These are phyloP conservation scores for Globisporangium heterothallicum DNA, from an alignment of 352 stramenopile genomes.

Conservation along the genomic window DNA sequence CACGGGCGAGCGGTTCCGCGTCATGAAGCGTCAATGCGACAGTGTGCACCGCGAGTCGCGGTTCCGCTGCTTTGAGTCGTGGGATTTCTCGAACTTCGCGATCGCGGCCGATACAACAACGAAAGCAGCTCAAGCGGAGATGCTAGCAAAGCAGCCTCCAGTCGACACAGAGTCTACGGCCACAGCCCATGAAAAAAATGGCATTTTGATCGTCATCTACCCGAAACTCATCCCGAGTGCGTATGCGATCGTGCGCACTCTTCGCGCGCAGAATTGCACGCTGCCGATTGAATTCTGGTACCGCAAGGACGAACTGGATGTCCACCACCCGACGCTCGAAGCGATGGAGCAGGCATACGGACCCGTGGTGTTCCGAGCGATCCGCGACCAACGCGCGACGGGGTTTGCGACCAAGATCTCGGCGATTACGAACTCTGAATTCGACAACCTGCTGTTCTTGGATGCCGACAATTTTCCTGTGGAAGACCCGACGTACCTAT, in stretches of 20 bases:
- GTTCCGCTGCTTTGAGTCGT: too few relatives aligned
- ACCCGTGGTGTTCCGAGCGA: too few relatives aligned
- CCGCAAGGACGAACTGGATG: slow-evolving; percentile 26
- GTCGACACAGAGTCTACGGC: not conserved
- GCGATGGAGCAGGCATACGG: slow-evolving; percentile 20
- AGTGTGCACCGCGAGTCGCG: slow-evolving; percentile 22
- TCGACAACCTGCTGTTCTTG: slow-evolving; percentile 66
- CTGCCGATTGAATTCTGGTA: slow-evolving; percentile 59
- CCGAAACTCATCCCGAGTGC: slow-evolving; percentile 41
- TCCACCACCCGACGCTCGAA: slow-evolving; percentile 15
- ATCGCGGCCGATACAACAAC: too few relatives aligned
- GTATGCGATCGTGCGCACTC: slow-evolving; percentile 29
- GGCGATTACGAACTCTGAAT: slow-evolving; percentile 56
- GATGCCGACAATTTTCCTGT: slow-evolving; percentile 67
- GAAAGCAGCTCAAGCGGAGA: slow-evolving; percentile 2
- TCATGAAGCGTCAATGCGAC: slow-evolving; percentile 26
- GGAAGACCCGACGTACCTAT: slow-evolving; percentile 60
- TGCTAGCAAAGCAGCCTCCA: slow-evolving; percentile 1
- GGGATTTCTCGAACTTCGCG: too few relatives aligned
- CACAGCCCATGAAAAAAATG: slow-evolving; percentile 8
- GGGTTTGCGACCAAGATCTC: slow-evolving; percentile 68
- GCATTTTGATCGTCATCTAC: slow-evolving; percentile 57
- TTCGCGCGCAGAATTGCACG: slow-evolving; percentile 28
- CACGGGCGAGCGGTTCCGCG: slow-evolving; percentile 22
- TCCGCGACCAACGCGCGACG: too few relatives aligned